Evolutionary conservation across 2,329 filamentous ascomycete species (phyloP).

Genomic region (Arthrobotrys musiformis): DNA sequence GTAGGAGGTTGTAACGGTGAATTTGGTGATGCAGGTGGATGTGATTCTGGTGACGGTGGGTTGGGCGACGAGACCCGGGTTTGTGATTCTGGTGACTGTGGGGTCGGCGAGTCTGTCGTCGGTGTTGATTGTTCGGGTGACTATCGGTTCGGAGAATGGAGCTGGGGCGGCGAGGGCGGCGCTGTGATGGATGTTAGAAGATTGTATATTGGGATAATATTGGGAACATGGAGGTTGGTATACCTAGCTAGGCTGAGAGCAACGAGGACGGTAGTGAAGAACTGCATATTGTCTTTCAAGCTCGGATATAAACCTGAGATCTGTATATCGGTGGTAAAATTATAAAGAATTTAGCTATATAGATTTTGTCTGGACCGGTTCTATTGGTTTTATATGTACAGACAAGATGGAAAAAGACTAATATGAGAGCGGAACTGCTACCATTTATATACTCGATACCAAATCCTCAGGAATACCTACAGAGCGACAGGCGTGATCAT

Average conservation of each 20-base stretch:
- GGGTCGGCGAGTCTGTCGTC: background rate
- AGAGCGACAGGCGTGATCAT: background rate
- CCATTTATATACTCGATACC: background rate
- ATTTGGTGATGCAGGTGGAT: conserved; percentile 9
- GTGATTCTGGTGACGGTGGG: background rate
- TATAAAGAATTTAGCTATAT: too few relatives aligned
- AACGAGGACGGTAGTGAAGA: conserved; percentile 17
- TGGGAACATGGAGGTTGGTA: background rate
- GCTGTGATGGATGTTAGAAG: background rate
- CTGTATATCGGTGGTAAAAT: background rate
- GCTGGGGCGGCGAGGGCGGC: conserved; percentile 29
- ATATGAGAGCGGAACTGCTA: background rate
- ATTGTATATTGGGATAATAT: background rate
- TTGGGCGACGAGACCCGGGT: background rate
- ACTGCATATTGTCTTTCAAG: conserved; percentile 22
- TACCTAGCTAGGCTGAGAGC: conserved; percentile 38
- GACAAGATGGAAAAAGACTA: background rate
- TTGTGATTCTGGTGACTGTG: conserved; percentile 21
- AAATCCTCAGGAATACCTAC: background rate
- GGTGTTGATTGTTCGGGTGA: background rate
- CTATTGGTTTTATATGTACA: background rate
- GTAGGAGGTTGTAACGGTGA: conserved; percentile 25
- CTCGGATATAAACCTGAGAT: background rate
- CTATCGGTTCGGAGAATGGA: background rate
- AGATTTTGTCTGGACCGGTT: too few relatives aligned